A percentile compares a stretch with the other conserved stretches of the same genome.
Evolutionary conservation across 176 grass and related monocot genomes (phyloP).

Genomic region (Avena atlantica): DNA sequence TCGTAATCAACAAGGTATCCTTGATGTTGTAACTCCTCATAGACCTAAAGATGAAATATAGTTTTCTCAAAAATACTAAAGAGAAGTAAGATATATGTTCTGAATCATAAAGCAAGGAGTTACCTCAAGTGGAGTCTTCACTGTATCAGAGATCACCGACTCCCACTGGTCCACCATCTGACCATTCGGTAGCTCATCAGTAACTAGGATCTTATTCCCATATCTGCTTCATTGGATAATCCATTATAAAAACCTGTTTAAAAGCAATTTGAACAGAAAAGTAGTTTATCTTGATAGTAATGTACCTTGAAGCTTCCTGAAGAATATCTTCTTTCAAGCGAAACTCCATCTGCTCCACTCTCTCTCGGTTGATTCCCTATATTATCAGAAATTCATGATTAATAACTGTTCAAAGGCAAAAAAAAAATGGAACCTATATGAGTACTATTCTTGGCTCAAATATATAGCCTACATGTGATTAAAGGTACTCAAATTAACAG

Average conservation of each 20-base stretch:
- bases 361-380: slow-evolving; percentile 96
- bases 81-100: slow-evolving; percentile 13
- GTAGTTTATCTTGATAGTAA: slow-evolving; percentile 30
- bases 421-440: slow-evolving; percentile 27
- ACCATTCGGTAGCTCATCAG: slow-evolving; percentile 96
- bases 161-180: slow-evolving; percentile 99
- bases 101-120: slow-evolving; percentile 20
- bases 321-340: slow-evolving; percentile 98
- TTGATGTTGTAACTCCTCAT: slow-evolving; percentile 85
- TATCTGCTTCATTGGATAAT: slow-evolving; percentile 66
- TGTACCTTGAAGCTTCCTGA: slow-evolving; percentile 82
- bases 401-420: slow-evolving; percentile 1
- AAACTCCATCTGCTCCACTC: slow-evolving; percentile 99
- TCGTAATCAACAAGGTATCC: slow-evolving; percentile 97
- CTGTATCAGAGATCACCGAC: slow-evolving; percentile 66
- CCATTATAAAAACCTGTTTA: slow-evolving; percentile 36
- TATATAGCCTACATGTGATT: neutral
- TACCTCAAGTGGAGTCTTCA: slow-evolving; percentile 98
- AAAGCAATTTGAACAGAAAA: slow-evolving; percentile 36
- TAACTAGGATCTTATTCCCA: slow-evolving; percentile 95
- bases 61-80: slow-evolving; percentile 41
- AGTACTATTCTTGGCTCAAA: slow-evolving; percentile 16
- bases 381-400: slow-evolving; percentile 44
- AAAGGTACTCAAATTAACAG: slow-evolving; percentile 3
- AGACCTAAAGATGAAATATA: slow-evolving; percentile 70